Evolutionary conservation across 1,284 basidiomycete species (phyloP), one percentile per base, ranked within the genome.

Genomic region (Cystobasidium slooffiae): DNA sequence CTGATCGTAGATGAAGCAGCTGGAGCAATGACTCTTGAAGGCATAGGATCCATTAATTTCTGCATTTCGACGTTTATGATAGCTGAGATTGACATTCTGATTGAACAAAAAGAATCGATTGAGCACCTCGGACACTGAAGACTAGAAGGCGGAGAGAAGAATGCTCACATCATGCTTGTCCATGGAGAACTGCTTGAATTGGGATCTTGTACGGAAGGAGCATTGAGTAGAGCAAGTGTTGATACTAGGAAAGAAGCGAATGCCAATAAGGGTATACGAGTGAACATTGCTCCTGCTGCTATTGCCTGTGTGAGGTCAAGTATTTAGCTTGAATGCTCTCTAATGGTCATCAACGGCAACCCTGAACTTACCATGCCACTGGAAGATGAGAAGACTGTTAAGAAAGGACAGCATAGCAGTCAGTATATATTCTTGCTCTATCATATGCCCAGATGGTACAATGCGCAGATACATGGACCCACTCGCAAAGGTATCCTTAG

Each of bases 211-310:
- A 72, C 20, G 3, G 44, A 51, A n/a, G 59, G 31, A 22, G 46
- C 59, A 31, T 72, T 72, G n/a, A 72, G 24, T 31, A 72, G 10
- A 12, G 59, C 58, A 31, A 63, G 24, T 16, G 53, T 37, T 10
- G 69, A 72, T 16, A 72, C 49, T 4, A 58, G 44, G 61, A 72
- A 53, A 24, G 69, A 46, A 16, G 24, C 49, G 49, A 72, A 72
- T 31, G 69, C 69, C n/a, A 72, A 39, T 52, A 44, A 14, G 14
- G 69, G 69, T 24, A 63, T 63, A 22, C 61, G 58, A 18, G 69
- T 72, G 69, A 72, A 72, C 69, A 72, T 72, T 37, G 69, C 69
- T 44, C 37, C 61, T 55, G 69, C 69, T 24, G 52, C 68, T 55
- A 69, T 55, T 12, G 55, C 58, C 68, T 69, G 31, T 31, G 37